These are phyloP conservation scores for Eucommia ulmoides DNA, from an alignment of 257 asterid genomes.

Conservation along the genomic window DNA sequence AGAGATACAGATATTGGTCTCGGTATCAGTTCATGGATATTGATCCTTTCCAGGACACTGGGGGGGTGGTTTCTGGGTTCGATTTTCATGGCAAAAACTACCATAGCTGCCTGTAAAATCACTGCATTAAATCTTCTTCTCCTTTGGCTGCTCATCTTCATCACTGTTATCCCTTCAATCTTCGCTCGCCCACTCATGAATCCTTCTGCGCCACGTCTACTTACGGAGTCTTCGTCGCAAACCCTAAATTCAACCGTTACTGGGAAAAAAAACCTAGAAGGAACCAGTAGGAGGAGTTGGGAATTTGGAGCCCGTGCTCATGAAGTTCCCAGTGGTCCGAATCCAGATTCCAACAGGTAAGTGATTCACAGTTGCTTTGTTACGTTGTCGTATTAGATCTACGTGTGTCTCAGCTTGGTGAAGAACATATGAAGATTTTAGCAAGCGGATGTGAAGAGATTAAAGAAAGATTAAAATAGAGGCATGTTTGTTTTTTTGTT, in stretches of 20 bases:
- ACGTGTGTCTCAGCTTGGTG: no score
- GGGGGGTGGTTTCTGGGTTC: constrained; percentile 48
- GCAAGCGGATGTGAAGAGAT: no score
- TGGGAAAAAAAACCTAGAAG: constrained; percentile 2
- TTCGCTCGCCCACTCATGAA: constrained; percentile 4
- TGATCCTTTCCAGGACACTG: constrained; percentile 39
- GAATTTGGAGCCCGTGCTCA: constrained; percentile 43
- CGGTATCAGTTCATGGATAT: constrained; percentile 76
- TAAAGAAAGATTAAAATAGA: no score
- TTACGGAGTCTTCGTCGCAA: no score
- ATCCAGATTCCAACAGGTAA: constrained; percentile 65
- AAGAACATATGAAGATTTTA: no score
- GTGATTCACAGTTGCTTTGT: no score
- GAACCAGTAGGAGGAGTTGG: constrained; percentile 1
- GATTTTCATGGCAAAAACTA: constrained; percentile 52
- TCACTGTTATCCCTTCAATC: no score
- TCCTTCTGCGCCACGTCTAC: no score
- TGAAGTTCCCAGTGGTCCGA: constrained; percentile 87
- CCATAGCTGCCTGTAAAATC: constrained; percentile 4
- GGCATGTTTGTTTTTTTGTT: no score
- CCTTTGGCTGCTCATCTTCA: constrained; percentile 22
- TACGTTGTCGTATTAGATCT: no score
- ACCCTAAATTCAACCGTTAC: constrained; percentile 1
- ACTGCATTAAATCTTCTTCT: constrained; percentile 7
- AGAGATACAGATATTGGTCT: constrained; percentile 33